A percentile compares a stretch with the other conserved stretches of the same genome.
Evolutionary conservation across 768 basidiomycete species (phyloP).

Genomic region (Suillus ampliporus): DNA sequence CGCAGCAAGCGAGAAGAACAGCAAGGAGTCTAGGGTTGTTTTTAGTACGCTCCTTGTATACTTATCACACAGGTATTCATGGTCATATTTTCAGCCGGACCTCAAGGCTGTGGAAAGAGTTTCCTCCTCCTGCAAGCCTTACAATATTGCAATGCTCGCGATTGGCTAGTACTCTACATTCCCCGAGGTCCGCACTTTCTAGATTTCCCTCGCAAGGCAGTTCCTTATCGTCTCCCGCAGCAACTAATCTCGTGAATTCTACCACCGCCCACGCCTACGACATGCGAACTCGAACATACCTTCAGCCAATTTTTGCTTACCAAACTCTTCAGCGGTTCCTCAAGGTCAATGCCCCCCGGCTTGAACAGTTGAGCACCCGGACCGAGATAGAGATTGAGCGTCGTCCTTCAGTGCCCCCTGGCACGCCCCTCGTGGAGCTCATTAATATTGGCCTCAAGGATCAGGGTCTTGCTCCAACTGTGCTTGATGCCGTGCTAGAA

Average conservation of each 20-base stretch:
- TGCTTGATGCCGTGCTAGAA: constrained; percentile 62
- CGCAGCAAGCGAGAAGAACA: constrained; percentile 51
- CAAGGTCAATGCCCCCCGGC: constrained; percentile 56
- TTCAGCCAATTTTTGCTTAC: constrained; percentile 69
- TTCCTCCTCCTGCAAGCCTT: constrained; percentile 78
- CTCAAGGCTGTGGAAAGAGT: constrained; percentile 82
- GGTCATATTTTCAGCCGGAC: constrained; percentile 58
- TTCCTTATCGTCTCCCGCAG: constrained; percentile 34
- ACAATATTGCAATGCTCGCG: constrained; percentile 62
- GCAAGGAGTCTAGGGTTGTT: constrained; percentile 59
- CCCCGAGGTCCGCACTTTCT: constrained; percentile 63
- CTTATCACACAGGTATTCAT: constrained; percentile 1
- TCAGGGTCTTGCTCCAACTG: constrained; percentile 54
- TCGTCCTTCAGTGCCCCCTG: constrained; percentile 48
- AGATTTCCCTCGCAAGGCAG: neutral
- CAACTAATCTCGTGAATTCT: constrained; percentile 70
- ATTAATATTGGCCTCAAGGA: constrained; percentile 63
- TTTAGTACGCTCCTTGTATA: constrained; percentile 56
- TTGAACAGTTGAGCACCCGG: constrained; percentile 49
- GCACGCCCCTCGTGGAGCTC: constrained; percentile 58
- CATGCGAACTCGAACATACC: constrained; percentile 74
- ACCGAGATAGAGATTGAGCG: constrained; percentile 53
- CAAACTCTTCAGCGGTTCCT: constrained; percentile 67
- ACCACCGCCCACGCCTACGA: constrained; percentile 77
- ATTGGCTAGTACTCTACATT: constrained; percentile 87